Evolutionary conservation across 2,329 filamentous ascomycete genomes (phyloP).

Genomic region (Colletotrichum sp.): DNA sequence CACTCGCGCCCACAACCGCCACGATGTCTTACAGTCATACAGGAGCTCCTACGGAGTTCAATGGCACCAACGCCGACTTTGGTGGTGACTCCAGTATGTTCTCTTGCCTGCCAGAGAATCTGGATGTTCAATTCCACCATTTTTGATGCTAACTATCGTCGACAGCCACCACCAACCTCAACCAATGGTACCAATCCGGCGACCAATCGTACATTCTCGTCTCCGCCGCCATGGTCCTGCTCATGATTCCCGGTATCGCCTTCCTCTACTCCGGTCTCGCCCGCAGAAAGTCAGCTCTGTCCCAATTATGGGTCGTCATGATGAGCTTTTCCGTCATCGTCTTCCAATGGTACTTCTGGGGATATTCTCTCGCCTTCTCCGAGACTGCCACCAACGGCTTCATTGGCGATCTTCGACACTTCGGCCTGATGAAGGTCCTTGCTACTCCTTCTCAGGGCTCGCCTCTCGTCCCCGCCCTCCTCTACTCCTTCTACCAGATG

Average conservation of each 20-base stretch:
- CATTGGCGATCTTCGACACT: conserved; percentile 89
- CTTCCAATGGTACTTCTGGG: conserved; percentile 99
- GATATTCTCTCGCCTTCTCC: conserved; percentile 94
- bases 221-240: conserved; percentile 87
- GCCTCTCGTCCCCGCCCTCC: conserved; percentile 83
- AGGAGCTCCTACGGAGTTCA: conserved; percentile 64
- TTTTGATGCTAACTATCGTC: background rate
- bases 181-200: conserved; percentile 92
- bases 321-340: conserved; percentile 88
- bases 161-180: conserved; percentile 82
- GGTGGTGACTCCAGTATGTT: conserved; percentile 82
- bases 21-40: conserved; percentile 66
- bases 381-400: conserved; percentile 81
- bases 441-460: conserved; percentile 87
- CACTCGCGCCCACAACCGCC: conserved; percentile 13
- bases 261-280: conserved; percentile 98
- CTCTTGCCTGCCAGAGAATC: background rate
- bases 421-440: conserved; percentile 85
- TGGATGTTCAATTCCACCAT: background rate
- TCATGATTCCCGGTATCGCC: conserved; percentile 96
- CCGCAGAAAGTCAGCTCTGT: conserved; percentile 95
- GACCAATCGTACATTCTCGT: conserved; percentile 95
- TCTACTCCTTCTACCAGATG: conserved; percentile 94
- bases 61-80: conserved; percentile 66
- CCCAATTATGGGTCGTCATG: conserved; percentile 97